phyloP scores from a whole-genome alignment of 805 yeast genomes.

The Pichia californica region DNA sequence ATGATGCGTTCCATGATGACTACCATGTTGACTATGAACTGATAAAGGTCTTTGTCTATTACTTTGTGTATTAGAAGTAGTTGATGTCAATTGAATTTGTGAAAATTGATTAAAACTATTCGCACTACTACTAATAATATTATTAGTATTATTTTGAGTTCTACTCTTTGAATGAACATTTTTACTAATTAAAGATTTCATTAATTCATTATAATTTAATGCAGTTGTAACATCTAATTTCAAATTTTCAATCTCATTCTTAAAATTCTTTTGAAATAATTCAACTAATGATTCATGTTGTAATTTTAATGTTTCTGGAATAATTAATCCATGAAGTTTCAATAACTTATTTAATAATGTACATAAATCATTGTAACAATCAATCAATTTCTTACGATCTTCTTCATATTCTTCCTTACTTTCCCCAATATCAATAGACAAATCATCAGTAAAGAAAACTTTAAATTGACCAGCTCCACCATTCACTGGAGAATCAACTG shows the following conservation, averaged over 20 bases:
- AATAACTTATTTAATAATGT: constrained; percentile 60
- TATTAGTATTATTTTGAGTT: neutral
- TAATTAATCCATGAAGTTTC: constrained; percentile 58
- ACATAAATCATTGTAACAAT: constrained; percentile 63
- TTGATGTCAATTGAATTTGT: neutral
- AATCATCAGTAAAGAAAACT: constrained; percentile 41
- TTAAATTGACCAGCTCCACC: constrained; percentile 88
- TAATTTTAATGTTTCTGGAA: constrained; percentile 47
- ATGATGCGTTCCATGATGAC: constrained; percentile 8
- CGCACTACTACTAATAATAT: neutral
- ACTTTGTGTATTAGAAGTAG: neutral
- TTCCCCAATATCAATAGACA: constrained; percentile 13
- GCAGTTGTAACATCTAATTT: constrained; percentile 25
- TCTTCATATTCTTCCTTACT: constrained; percentile 20
- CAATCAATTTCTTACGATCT: constrained; percentile 29
- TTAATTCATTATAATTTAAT: constrained; percentile 14
- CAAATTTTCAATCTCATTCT: constrained; percentile 49
- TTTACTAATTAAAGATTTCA: constrained; percentile 14
- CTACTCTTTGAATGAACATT: constrained; percentile 15
- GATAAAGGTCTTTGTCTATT: constrained; percentile 2
- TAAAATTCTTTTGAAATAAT: constrained; percentile 61
- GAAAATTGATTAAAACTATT: constrained; percentile 5
- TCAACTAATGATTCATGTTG: constrained; percentile 64
- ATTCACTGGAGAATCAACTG: constrained; percentile 87
- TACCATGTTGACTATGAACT: constrained; percentile 1